Conservation (phyloP, 345 rosid species). For the Hevea brasiliensis region DNA sequence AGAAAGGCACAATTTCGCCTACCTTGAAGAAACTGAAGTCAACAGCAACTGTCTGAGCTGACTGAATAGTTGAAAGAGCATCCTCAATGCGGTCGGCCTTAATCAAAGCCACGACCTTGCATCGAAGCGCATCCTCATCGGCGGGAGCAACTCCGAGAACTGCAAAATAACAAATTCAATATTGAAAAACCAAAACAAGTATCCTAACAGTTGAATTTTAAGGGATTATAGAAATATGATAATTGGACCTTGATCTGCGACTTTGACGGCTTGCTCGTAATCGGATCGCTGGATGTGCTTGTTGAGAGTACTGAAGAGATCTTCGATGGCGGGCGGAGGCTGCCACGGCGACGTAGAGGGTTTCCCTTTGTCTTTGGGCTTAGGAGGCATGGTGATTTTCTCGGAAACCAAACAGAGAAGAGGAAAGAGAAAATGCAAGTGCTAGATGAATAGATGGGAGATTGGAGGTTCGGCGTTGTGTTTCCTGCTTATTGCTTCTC, state of each 20-base stretch:
- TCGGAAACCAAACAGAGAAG: background rate
- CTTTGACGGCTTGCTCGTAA: constrained; percentile 6
- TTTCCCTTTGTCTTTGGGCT: constrained; percentile 15
- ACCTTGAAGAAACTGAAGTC: constrained; percentile 77
- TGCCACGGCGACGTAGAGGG: background rate
- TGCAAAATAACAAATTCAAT: constrained; percentile 23
- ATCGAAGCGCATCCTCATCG: constrained; percentile 85
- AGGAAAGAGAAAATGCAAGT: background rate
- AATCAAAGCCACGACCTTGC: constrained; percentile 80
- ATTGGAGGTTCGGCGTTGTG: no score
- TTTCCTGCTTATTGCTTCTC: no score
- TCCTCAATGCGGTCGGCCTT: constrained; percentile 63
- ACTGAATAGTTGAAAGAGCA: constrained; percentile 63
- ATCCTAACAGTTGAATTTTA: background rate
- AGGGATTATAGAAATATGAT: no score
- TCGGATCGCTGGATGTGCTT: constrained; percentile 11
- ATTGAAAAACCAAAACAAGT: background rate
- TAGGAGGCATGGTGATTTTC: constrained; percentile 17
- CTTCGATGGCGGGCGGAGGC: constrained; percentile 18
- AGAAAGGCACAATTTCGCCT: constrained; percentile 1
- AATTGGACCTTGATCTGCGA: constrained; percentile 16
- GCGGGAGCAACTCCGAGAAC: constrained; percentile 65
- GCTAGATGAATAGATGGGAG: background rate
- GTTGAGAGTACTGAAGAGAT: constrained; percentile 13
- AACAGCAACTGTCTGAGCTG: constrained; percentile 39